Base-by-base conservation (phyloP, 352 stramenopile genomes). In the Phytophthora brassicae region DNA sequence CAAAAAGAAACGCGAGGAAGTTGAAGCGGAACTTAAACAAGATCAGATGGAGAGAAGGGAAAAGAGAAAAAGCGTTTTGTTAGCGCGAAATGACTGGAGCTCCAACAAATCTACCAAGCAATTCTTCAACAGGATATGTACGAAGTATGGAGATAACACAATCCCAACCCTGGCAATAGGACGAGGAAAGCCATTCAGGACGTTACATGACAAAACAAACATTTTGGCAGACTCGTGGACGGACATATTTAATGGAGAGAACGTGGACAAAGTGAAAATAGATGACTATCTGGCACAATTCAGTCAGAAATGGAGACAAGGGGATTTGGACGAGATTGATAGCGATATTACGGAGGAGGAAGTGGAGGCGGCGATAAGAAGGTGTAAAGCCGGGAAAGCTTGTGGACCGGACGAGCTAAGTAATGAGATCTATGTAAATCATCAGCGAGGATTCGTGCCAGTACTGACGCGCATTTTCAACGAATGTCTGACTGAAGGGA, bases 61-160 rank as follows among this genome's bases (percentile, higher is more conserved):
- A 12, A 16, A 12, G 16, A 16, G 11, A 9, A 12, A 12, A 38
- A 12, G 11, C n/a, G 31, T 16, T 6, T 12, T 51, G 7, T n/a
- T 51, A 11, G 33, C 20, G 8, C 12, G 46, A 3, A 44, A 47
- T 26, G 33, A 35, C 6, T 56, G 52, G 24, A 59, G 31, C 52
- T 31, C 52, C 3, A 41, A 31, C 13, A n/a, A 22, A 20, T 42
- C 41, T 0, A 60, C 52, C 3, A 20, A n/a, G 17, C 19, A 35
- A 23, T 52, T 60, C 4, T 60, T 46, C 16, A 23, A 33, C 3
- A 6, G 53, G 13, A 46, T 60, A 3, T 39, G 53, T 14, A 53
- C 53, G 6, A 60, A 60, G 12, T 53, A 24, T 7, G 41, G 53
- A 1, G 42, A 60, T 24, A 53, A 46, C 29, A 39, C n/a, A n/a